Percentiles rank a stretch among this genome's conserved stretches.
phyloP scores from a whole-genome alignment of 768 basidiomycete genomes.

The Trametes elegans region DNA sequence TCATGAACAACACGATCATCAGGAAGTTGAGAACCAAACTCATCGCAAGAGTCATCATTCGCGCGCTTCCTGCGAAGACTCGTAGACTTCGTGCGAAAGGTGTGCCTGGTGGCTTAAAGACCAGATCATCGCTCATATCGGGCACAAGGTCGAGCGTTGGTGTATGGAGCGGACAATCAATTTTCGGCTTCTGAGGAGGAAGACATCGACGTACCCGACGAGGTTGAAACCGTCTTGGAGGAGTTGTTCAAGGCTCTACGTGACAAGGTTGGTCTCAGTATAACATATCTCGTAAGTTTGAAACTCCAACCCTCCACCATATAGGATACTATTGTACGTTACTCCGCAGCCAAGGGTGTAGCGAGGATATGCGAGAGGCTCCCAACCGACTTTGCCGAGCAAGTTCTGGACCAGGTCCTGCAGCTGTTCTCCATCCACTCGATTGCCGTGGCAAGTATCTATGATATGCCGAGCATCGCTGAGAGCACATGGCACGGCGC shows the following conservation, averaged over 20 bases:
- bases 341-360: conserved; percentile 91
- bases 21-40: conserved; percentile 71
- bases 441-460: conserved; percentile 56
- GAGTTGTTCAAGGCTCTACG: conserved; percentile 70
- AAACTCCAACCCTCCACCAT: not conserved
- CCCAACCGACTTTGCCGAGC: conserved; percentile 67
- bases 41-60: conserved; percentile 59
- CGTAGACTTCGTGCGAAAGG: conserved; percentile 42
- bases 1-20: conserved; percentile 60
- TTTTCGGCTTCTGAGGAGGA: conserved; percentile 19
- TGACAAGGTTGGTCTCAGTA: conserved; percentile 61
- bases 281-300: no score
- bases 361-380: conserved; percentile 82
- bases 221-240: conserved; percentile 72
- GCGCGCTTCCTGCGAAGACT: conserved; percentile 52
- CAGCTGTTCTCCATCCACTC: conserved; percentile 77
- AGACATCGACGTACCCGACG: conserved; percentile 70
- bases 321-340: conserved; percentile 93
- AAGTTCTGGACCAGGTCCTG: conserved; percentile 81
- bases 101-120: conserved; percentile 24
- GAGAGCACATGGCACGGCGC: conserved; percentile 96
- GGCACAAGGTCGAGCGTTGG: conserved; percentile 23
- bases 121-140: not conserved
- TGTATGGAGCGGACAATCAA: not conserved
- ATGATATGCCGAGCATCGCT: conserved; percentile 72